Evolutionary conservation across 2,329 filamentous ascomycete genomes (phyloP).

Genomic region (Cyanodermella asteris): DNA sequence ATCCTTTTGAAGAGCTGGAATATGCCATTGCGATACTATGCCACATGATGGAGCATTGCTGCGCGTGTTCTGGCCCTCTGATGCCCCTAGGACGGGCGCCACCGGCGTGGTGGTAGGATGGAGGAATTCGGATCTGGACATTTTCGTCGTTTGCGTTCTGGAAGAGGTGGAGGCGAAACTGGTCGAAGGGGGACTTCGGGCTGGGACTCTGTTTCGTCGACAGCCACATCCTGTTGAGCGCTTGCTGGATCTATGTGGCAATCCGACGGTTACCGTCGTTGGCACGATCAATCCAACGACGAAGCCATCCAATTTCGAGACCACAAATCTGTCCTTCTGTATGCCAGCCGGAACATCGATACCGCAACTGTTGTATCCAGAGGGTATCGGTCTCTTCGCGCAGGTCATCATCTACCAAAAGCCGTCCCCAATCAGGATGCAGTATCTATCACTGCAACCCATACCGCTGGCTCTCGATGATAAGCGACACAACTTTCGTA

Average conservation of each 20-base stretch:
- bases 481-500: constrained; percentile 28
- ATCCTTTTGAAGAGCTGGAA: constrained; percentile 49
- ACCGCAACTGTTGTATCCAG: constrained; percentile 36
- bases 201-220: constrained; percentile 63
- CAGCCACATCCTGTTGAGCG: constrained; percentile 58
- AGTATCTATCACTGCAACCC: constrained; percentile 79
- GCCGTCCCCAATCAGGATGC: constrained; percentile 71
- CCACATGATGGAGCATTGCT: constrained; percentile 60
- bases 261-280: constrained; percentile 62
- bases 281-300: constrained; percentile 51
- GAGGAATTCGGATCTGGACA: constrained; percentile 76
- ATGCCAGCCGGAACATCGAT: too few relatives aligned
- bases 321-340: constrained; percentile 52
- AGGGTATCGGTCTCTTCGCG: constrained; percentile 44
- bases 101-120: constrained; percentile 85
- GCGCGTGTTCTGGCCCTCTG: constrained; percentile 96
- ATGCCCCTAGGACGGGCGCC: constrained; percentile 47
- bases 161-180: constrained; percentile 70
- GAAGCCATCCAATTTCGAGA: constrained; percentile 32
- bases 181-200: constrained; percentile 71
- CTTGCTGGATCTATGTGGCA: constrained; percentile 68
- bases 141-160: constrained; percentile 74
- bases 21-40: constrained; percentile 45
- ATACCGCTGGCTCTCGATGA: constrained; percentile 73
- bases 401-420: constrained; percentile 81